phyloP scores from a whole-genome alignment of 1,284 basidiomycete species.

The Sparassis latifolia region DNA sequence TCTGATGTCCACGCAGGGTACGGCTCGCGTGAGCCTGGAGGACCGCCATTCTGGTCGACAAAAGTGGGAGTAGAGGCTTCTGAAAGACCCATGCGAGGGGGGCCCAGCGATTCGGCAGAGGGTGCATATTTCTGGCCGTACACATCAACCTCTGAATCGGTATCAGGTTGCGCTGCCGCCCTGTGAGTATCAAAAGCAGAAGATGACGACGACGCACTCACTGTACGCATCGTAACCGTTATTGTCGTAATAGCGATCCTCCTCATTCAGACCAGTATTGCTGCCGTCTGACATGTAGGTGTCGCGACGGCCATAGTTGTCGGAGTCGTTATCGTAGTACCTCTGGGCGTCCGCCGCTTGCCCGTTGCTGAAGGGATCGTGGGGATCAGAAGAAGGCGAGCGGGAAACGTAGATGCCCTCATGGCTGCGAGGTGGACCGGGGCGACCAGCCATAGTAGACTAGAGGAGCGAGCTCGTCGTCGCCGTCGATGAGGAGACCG shows the following conservation, averaged over 20 bases:
- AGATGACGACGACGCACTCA: conserved; percentile 12
- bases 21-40: conserved; percentile 60
- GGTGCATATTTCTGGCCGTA: conserved; percentile 63
- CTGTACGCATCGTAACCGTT: conserved; percentile 63
- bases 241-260: conserved; percentile 58
- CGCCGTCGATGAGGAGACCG: conserved; percentile 15
- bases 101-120: conserved; percentile 65
- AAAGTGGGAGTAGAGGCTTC: conserved; percentile 61
- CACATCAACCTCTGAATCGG: conserved; percentile 70
- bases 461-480: conserved; percentile 8
- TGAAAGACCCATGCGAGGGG: conserved; percentile 49
- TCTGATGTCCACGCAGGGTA: conserved; percentile 94
- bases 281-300: conserved; percentile 69
- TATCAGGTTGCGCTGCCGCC: conserved; percentile 46
- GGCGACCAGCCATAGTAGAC: conserved; percentile 22
- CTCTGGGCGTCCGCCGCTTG: conserved; percentile 34
- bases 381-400: conserved; percentile 26
- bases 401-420: conserved; percentile 29
- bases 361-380: conserved; percentile 50
- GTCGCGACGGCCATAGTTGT: conserved; percentile 51
- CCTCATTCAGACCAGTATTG: conserved; percentile 41
- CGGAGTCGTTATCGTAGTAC: conserved; percentile 76
- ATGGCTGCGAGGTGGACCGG: conserved; percentile 25
- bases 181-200: conserved; percentile 10
- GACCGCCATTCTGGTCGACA: conserved; percentile 43